Conservation (phyloP, 768 basidiomycete genomes). For the Auricularia sp. region DNA sequence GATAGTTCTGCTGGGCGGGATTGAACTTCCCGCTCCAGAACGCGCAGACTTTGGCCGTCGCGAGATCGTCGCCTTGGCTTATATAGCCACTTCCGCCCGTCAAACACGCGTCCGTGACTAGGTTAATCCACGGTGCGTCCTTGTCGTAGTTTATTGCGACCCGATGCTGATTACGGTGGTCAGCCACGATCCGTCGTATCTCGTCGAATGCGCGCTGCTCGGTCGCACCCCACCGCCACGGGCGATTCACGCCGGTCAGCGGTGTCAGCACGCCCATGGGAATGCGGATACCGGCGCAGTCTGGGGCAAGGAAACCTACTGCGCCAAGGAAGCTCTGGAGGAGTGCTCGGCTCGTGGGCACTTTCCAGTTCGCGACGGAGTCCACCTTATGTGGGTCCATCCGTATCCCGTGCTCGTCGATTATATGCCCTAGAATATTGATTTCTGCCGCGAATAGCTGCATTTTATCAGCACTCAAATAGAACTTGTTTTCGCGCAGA, state of each 20-base stretch:
- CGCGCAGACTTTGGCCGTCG: conserved; percentile 17
- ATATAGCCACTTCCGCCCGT: conserved; percentile 24
- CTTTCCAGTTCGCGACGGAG: conserved; percentile 22
- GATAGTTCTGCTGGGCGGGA: conserved; percentile 30
- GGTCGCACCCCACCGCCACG: conserved; percentile 21
- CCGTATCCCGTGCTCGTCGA: conserved; percentile 18
- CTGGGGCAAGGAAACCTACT: conserved; percentile 28
- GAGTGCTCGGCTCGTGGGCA: conserved; percentile 20
- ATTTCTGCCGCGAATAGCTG: conserved; percentile 1
- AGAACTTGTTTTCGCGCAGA: conserved; percentile 7
- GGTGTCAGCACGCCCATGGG: conserved; percentile 28
- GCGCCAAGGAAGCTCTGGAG: conserved; percentile 27
- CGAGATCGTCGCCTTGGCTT: conserved; percentile 19
- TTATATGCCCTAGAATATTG: conserved; percentile 15
- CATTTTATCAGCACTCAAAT: conserved; percentile 4
- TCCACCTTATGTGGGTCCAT: conserved; percentile 21
- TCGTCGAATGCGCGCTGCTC: conserved; percentile 25
- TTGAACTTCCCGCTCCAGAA: conserved; percentile 31
- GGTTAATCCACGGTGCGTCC: conserved; percentile 15
- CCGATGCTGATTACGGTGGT: conserved; percentile 13
- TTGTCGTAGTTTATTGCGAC: conserved; percentile 10
- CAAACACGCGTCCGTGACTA: conserved; percentile 24
- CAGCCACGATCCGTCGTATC: conserved; percentile 17
- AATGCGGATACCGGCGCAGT: conserved; percentile 23
- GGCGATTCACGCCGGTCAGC: conserved; percentile 9